These are phyloP conservation scores for Teunomyces funiuensis DNA, from an alignment of 805 yeast genomes.

Conservation along the genomic window DNA sequence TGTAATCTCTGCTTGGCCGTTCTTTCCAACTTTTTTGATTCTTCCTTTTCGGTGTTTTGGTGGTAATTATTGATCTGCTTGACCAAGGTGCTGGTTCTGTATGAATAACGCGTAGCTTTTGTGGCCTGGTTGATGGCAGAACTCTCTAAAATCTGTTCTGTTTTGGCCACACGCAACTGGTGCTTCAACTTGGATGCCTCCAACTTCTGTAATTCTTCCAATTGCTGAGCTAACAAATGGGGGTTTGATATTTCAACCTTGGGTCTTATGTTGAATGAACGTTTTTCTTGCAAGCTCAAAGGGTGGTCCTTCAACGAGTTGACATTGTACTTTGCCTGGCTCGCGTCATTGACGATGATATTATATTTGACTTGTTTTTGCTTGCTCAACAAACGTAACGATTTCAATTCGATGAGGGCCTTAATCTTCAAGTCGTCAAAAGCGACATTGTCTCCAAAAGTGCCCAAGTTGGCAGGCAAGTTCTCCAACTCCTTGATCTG, in stretches of 20 bases:
- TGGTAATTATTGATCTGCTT: slow-evolving; percentile 50
- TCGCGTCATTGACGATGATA: slow-evolving; percentile 52
- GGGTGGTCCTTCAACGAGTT: slow-evolving; percentile 53
- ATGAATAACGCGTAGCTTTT: slow-evolving; percentile 22
- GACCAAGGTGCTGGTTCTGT: slow-evolving; percentile 23
- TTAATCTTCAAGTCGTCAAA: slow-evolving; percentile 62
- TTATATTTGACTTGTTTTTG: slow-evolving; percentile 71
- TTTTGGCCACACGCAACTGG: slow-evolving; percentile 24
- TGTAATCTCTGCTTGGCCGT: slow-evolving; percentile 87
- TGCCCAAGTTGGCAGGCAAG: slow-evolving; percentile 69
- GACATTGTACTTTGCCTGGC: slow-evolving; percentile 55
- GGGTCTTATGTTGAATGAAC: slow-evolving; percentile 66
- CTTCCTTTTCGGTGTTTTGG: slow-evolving; percentile 66
- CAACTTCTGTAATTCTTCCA: slow-evolving; percentile 67
- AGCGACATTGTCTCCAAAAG: slow-evolving; percentile 29
- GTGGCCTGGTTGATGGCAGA: slow-evolving; percentile 23
- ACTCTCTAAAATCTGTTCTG: slow-evolving; percentile 24
- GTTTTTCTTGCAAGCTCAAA: slow-evolving; percentile 61
- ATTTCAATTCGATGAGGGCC: slow-evolving; percentile 68
- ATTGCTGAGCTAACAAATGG: slow-evolving; percentile 69
- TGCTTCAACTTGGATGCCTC: slow-evolving; percentile 38
- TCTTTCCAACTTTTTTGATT: slow-evolving; percentile 69
- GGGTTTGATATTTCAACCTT: slow-evolving; percentile 74
- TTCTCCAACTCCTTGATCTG: slow-evolving; percentile 62
- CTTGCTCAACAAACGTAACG: slow-evolving; percentile 61